phyloP scores from a whole-genome alignment of 176 grass and related monocot species.

The Rhynchospora tenuis region DNA sequence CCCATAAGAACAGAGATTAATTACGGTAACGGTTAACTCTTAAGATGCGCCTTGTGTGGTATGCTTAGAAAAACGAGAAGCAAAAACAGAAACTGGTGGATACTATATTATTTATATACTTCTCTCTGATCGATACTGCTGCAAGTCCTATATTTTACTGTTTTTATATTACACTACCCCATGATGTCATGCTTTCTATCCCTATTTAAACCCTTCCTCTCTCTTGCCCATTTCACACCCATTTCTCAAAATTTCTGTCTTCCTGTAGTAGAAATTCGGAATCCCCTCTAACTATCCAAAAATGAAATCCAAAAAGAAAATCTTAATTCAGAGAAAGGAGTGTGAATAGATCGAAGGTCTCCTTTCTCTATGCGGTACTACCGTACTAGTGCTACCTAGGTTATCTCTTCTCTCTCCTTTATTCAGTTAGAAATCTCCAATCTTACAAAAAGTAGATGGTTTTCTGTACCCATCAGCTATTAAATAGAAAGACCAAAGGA shows the following conservation, averaged over 20 bases:
- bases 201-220: constrained; percentile 24
- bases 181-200: constrained; percentile 27
- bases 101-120: constrained; percentile 10
- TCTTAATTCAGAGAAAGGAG: too few species aligned
- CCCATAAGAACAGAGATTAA: background rate
- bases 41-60: background rate
- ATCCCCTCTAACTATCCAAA: background rate
- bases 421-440: background rate
- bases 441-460: too few species aligned
- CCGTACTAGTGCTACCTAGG: background rate
- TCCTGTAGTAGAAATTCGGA: background rate
- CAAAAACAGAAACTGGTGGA: constrained; percentile 23
- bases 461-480: background rate
- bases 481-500: background rate
- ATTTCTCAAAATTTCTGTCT: background rate
- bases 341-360: too few species aligned
- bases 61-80: constrained; percentile 12
- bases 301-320: background rate
- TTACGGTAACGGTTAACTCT: background rate
- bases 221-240: background rate
- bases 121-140: constrained; percentile 6
- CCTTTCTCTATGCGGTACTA: background rate
- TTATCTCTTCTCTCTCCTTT: background rate
- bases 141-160: constrained; percentile 20
- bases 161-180: background rate